A percentile compares a stretch with the other conserved stretches of the same genome.
Evolutionary conservation across 306 rosid species (phyloP).

Genomic region (Geum urbanum): DNA sequence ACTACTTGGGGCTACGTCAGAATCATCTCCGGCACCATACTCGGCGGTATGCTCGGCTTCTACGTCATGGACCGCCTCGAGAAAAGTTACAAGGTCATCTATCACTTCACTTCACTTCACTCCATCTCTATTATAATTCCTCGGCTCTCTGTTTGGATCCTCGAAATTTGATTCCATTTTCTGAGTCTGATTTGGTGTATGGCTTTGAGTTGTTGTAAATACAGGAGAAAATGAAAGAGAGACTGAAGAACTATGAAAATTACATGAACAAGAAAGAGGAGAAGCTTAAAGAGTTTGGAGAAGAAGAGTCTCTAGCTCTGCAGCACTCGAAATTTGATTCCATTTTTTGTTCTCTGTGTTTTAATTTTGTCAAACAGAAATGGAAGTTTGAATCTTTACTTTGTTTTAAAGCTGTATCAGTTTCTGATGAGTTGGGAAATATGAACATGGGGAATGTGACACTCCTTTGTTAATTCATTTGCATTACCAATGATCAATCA

Average conservation of each 20-base stretch:
- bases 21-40: constrained; percentile 64
- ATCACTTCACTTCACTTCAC: background rate
- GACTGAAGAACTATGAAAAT: constrained; percentile 51
- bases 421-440: too few species aligned
- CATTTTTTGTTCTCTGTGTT: background rate
- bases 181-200: background rate
- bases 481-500: background rate
- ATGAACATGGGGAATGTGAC: background rate
- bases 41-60: constrained; percentile 79
- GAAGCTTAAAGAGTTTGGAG: constrained; percentile 39
- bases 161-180: background rate
- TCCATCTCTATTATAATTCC: background rate
- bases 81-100: constrained; percentile 57
- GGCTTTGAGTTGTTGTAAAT: constrained; percentile 15
- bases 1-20: constrained; percentile 68
- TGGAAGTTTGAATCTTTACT: background rate
- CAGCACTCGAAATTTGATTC: too few species aligned
- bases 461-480: background rate
- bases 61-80: constrained; percentile 80
- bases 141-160: background rate
- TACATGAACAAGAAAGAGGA: constrained; percentile 64
- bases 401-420: background rate
- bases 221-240: constrained; percentile 78
- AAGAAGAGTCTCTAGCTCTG: constrained; percentile 52
- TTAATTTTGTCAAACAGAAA: background rate